Evolutionary conservation across 768 basidiomycete genomes (phyloP).

Genomic region (Leccinum rimulosum): DNA sequence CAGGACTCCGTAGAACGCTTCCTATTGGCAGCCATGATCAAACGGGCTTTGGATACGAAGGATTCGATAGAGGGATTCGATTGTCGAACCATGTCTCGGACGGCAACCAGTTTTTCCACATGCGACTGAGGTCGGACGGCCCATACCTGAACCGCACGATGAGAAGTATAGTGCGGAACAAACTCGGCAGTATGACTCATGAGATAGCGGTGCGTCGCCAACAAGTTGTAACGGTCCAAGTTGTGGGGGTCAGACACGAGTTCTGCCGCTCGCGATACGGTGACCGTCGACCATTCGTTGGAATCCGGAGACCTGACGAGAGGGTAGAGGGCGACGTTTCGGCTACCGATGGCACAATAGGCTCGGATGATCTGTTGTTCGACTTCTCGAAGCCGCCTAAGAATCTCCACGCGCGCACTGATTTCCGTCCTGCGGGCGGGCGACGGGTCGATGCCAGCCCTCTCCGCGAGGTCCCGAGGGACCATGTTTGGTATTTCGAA

Average conservation of each 20-base stretch:
- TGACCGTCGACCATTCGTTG: constrained; percentile 53
- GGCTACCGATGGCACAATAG: constrained; percentile 33
- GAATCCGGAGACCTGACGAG: constrained; percentile 44
- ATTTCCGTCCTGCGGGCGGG: constrained; percentile 37
- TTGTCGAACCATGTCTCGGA: constrained; percentile 47
- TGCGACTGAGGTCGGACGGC: constrained; percentile 61
- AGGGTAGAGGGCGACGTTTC: constrained; percentile 39
- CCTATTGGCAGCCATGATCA: constrained; percentile 38
- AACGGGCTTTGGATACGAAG: constrained; percentile 52
- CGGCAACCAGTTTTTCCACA: constrained; percentile 46
- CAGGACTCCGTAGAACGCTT: constrained; percentile 30
- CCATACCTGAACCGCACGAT: constrained; percentile 51
- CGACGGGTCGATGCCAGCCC: constrained; percentile 42
- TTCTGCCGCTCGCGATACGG: constrained; percentile 51
- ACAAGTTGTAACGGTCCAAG: constrained; percentile 35
- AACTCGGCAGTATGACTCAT: constrained; percentile 55
- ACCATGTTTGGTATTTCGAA: constrained; percentile 62
- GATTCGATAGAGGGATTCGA: constrained; percentile 39
- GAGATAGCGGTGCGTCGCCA: constrained; percentile 62
- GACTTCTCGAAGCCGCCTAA: constrained; percentile 56
- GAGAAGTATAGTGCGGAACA: constrained; percentile 44
- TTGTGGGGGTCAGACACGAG: constrained; percentile 35
- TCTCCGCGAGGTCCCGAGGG: constrained; percentile 40
- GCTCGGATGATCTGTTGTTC: constrained; percentile 47
- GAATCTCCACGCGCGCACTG: constrained; percentile 61